phyloP scores from a whole-genome alignment of 441 rosid genomes.

The Arabidopsis hybrid region DNA sequence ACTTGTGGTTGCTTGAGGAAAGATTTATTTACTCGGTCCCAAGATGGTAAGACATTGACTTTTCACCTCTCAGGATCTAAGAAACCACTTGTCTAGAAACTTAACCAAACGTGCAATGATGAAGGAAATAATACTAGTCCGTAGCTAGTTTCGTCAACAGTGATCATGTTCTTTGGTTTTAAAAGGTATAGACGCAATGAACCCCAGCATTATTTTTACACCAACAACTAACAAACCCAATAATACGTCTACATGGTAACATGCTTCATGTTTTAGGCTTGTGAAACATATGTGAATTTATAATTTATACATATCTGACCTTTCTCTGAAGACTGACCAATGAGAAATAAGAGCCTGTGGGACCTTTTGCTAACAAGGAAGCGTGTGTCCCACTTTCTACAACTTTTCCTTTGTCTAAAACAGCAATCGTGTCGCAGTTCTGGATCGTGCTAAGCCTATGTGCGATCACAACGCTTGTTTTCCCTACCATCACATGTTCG shows the following conservation, averaged over 20 bases:
- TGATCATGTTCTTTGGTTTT: neutral
- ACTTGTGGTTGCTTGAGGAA: constrained; percentile 5
- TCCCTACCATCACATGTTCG: constrained; percentile 74
- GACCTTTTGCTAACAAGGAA: constrained; percentile 57
- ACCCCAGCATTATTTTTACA: neutral
- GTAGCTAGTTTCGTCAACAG: neutral
- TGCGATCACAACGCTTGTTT: constrained; percentile 78
- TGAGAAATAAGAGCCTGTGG: constrained; percentile 59
- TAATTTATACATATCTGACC: no score
- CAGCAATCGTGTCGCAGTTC: constrained; percentile 59
- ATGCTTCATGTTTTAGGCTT: no score
- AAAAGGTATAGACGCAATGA: neutral
- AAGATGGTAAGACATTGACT: constrained; percentile 3
- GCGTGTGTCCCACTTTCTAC: constrained; percentile 69
- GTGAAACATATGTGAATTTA: neutral
- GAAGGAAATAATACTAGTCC: neutral
- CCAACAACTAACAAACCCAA: no score
- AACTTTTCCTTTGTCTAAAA: constrained; percentile 57
- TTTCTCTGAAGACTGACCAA: constrained; percentile 56
- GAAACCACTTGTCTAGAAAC: neutral
- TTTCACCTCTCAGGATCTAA: neutral
- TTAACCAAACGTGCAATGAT: neutral
- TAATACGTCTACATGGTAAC: no score
- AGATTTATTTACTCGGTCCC: constrained; percentile 14
- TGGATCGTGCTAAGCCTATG: constrained; percentile 75